Conservation (phyloP, 2,329 filamentous ascomycete species). For the Ilyonectria sp. region DNA sequence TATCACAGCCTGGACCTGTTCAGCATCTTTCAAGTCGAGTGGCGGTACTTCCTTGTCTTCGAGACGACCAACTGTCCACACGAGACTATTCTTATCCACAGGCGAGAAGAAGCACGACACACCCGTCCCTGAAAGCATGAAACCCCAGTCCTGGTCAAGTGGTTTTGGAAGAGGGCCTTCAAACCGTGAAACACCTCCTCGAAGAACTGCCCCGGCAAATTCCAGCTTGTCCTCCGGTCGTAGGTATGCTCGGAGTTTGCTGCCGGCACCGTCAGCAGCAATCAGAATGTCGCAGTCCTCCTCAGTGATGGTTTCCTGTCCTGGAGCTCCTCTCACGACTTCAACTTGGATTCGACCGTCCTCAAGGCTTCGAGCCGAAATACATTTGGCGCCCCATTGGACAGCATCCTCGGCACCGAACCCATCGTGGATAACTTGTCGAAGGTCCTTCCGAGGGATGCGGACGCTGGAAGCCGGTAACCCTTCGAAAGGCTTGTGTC, state of each 20-base stretch:
- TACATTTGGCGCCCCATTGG: constrained; percentile 48
- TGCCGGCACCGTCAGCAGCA: constrained; percentile 61
- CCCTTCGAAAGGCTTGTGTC: constrained; percentile 48
- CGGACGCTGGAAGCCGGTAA: constrained; percentile 56
- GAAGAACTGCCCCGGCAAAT: constrained; percentile 57
- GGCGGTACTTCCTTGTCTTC: constrained; percentile 38
- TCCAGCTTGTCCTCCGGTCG: constrained; percentile 57
- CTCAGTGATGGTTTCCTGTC: constrained; percentile 20
- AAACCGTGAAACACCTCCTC: constrained; percentile 58
- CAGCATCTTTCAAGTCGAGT: constrained; percentile 30
- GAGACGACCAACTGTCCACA: constrained; percentile 61
- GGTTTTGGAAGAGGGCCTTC: constrained; percentile 51
- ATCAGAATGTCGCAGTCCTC: constrained; percentile 59
- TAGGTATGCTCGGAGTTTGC: constrained; percentile 56
- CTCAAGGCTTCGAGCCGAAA: constrained; percentile 40
- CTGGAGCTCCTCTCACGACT: constrained; percentile 23
- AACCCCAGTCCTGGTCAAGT: constrained; percentile 57
- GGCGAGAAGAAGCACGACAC: constrained; percentile 62
- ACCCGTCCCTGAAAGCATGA: constrained; percentile 56
- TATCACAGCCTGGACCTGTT: constrained; percentile 50
- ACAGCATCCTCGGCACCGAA: constrained; percentile 35
- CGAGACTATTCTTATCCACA: constrained; percentile 55
- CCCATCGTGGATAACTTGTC: constrained; percentile 52
- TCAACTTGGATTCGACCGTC: constrained; percentile 45
- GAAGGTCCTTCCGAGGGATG: constrained; percentile 55